Evolutionary conservation across 2,329 filamentous ascomycete species (phyloP), one percentile per base, ranked within the genome.

Genomic region (Mollisia scopiformis): DNA sequence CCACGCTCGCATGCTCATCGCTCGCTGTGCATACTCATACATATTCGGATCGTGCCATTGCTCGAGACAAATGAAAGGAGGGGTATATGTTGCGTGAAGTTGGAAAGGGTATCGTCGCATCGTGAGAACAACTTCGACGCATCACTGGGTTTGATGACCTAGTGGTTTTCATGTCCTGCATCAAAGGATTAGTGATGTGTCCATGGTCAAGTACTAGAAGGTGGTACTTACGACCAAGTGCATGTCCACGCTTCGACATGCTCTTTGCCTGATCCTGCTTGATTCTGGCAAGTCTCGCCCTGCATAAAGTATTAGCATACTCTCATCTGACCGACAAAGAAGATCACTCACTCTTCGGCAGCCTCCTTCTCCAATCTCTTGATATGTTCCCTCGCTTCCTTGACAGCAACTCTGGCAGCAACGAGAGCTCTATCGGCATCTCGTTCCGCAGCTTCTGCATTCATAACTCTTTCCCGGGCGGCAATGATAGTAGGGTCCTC

Each of bases 381-480:
- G 2, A 89, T 85, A 63, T 90, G 82, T 49, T 87, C 86, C 31
- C 84, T 78, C 0, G 88, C 88, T 65, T 88, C 85, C 27, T 82
- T 79, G 0, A 89, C 88, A 1, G 83, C 82, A 31, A 79, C 69
- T 56, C 84, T 79, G 0, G 88, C 87, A 8, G 83, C 79, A 10
- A 82, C 78, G 14, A 90, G 74, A 0, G 88, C 88, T 2, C 82
- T 79, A 67, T 90, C 88, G 0, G 88, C 88, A 19, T 90, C 86
- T 6, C 78, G 75, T 75, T 91, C 88, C 0, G 87, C 86, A 0
- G 76, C 72, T 75, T 91, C 88, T 28, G 88, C 88, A 49, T 76
- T 75, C 66, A 86, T 77, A 21, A 91, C 83, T 33, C 84, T 82
- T 74, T 90, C 84, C 3, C 84, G 79, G 0, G 88, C 88, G 23